These are phyloP conservation scores for Mariannaea elegans DNA, from an alignment of 2,329 filamentous ascomycete species.

Conservation along the genomic window DNA sequence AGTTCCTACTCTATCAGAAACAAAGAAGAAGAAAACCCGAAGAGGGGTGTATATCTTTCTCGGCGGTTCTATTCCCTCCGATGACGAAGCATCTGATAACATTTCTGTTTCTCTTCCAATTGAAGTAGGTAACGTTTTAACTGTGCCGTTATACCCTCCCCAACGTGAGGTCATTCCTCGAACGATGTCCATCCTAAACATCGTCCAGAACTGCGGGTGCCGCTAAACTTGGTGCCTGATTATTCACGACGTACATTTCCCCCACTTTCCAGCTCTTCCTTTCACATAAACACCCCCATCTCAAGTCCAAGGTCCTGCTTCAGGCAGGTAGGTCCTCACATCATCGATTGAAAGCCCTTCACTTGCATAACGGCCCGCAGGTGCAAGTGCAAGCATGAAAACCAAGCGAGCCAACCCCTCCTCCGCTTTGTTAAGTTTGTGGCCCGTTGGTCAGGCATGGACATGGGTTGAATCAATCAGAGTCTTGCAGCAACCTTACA, in stretches of 20 bases:
- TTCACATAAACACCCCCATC: no score
- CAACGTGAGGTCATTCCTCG: constrained; percentile 29
- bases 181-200: constrained; percentile 19
- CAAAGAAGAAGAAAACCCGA: neutral
- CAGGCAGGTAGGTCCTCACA: no score
- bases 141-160: constrained; percentile 11
- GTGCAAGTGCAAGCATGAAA: constrained; percentile 15
- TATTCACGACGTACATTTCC: neutral
- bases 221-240: constrained; percentile 9
- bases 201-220: constrained; percentile 9
- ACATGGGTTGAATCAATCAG: constrained; percentile 22
- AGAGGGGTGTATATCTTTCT: neutral
- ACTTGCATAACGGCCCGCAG: constrained; percentile 3
- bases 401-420: neutral
- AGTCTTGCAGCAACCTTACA: constrained; percentile 29
- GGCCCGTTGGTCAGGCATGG: constrained; percentile 14
- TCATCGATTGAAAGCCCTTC: neutral
- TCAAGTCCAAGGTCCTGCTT: no score
- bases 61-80: neutral
- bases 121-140: constrained; percentile 2
- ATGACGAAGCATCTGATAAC: neutral
- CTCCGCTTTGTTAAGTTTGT: neutral
- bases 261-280: neutral
- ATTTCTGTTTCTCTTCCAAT: neutral
- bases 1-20: neutral